Conservation (phyloP, 352 stramenopile genomes). For the Phytophthora foliorum region DNA sequence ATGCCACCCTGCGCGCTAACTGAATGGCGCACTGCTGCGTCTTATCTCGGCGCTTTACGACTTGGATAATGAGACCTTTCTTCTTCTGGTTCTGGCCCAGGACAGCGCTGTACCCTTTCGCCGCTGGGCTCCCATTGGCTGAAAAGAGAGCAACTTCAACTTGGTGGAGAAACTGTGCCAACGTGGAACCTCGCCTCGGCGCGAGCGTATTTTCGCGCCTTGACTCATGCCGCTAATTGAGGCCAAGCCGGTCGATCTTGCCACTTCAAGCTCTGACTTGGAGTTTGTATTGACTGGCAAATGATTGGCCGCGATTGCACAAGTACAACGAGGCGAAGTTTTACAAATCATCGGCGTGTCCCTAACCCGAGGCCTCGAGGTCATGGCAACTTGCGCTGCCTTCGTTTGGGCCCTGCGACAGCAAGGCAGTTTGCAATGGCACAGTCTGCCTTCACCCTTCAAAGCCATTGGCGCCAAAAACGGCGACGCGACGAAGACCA, state of each 20-base stretch:
- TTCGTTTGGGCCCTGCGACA: constrained; percentile 7
- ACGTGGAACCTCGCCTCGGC: background rate
- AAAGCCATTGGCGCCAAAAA: constrained; percentile 19
- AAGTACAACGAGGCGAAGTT: constrained; percentile 31
- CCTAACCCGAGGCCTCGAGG: constrained; percentile 12
- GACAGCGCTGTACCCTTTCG: constrained; percentile 36
- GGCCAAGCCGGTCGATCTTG: background rate
- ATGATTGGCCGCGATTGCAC: constrained; percentile 30
- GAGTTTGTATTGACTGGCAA: constrained; percentile 27
- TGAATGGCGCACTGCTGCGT: constrained; percentile 8
- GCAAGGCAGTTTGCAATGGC: background rate
- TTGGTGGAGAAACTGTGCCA: constrained; percentile 24
- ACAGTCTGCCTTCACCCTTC: background rate
- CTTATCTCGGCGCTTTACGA: constrained; percentile 29
- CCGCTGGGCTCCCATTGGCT: background rate
- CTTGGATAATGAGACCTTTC: constrained; percentile 31
- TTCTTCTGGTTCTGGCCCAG: constrained; percentile 44
- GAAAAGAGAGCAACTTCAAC: constrained; percentile 36
- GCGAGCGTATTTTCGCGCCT: background rate
- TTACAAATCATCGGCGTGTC: constrained; percentile 27
- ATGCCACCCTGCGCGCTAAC: constrained; percentile 1
- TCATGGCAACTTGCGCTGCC: background rate
- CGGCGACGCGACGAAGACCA: constrained; percentile 16
- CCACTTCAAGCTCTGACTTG: constrained; percentile 35
- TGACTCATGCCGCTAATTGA: constrained; percentile 24